phyloP scores from a whole-genome alignment of 2,329 filamentous ascomycete genomes.

The Neofusicoccum ribis region DNA sequence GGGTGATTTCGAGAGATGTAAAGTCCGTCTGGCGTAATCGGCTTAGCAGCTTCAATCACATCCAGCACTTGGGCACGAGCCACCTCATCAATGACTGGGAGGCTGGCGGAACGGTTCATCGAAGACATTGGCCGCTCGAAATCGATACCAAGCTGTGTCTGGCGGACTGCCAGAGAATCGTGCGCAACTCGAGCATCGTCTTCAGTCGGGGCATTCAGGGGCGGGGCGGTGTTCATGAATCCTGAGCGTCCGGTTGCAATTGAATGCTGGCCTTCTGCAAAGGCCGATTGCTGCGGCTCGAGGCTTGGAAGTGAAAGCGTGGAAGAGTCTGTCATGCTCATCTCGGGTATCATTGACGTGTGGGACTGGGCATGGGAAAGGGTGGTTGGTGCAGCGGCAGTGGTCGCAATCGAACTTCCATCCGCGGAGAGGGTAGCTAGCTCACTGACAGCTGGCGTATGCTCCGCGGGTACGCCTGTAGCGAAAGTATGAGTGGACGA shows the following conservation, averaged over 20 bases:
- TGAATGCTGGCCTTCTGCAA: neutral
- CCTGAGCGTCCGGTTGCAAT: neutral
- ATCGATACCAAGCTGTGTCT: conserved; percentile 23
- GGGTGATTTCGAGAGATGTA: conserved; percentile 52
- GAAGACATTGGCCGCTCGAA: conserved; percentile 38
- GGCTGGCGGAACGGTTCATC: conserved; percentile 32
- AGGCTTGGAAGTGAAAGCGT: conserved; percentile 5
- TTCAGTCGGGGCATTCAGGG: neutral
- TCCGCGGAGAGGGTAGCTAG: conserved; percentile 2
- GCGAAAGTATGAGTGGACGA: conserved; percentile 20
- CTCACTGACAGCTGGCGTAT: conserved; percentile 20
- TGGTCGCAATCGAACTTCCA: conserved; percentile 3
- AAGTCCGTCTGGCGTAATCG: conserved; percentile 50
- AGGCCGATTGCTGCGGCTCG: neutral
- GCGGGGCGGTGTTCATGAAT: neutral
- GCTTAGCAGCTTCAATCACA: conserved; percentile 53
- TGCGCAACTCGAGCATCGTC: neutral
- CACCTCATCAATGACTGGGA: conserved; percentile 44
- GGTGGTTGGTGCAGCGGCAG: neutral
- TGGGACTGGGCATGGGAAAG: conserved; percentile 4
- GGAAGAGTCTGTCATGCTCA: conserved; percentile 7
- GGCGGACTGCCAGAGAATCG: neutral
- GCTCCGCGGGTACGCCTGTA: conserved; percentile 18
- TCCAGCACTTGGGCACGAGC: conserved; percentile 48
- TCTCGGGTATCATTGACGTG: conserved; percentile 1